Evolutionary conservation across 202 grass and related monocot species (phyloP).

Genomic region (Panicum virgatum): DNA sequence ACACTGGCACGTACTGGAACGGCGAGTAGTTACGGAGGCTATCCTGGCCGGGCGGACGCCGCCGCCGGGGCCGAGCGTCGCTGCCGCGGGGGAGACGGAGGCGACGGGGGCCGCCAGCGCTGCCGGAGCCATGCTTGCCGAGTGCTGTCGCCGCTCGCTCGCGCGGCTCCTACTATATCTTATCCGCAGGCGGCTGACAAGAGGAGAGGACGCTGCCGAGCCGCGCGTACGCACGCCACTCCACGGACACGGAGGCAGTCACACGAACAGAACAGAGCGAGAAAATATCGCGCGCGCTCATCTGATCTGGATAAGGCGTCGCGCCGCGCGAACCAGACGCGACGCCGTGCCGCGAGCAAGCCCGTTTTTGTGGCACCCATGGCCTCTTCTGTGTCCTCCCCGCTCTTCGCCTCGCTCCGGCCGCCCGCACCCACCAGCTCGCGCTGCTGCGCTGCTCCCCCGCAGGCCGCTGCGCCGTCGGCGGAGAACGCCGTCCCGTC

Average conservation of each 20-base stretch:
- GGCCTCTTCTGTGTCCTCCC: constrained; percentile 44
- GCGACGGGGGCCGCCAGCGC: constrained; percentile 32
- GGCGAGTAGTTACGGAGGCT: background rate
- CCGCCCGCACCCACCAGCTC: background rate
- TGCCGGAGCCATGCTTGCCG: constrained; percentile 43
- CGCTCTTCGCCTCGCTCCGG: constrained; percentile 28
- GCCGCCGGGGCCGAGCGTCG: background rate
- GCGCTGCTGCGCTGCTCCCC: background rate
- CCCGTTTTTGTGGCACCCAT: constrained; percentile 8
- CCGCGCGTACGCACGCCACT: constrained; percentile 36
- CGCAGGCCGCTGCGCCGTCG: background rate
- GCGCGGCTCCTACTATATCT: constrained; percentile 23
- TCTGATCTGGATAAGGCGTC: constrained; percentile 41
- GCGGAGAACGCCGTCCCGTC: background rate
- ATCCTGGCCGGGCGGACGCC: background rate
- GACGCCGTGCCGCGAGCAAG: background rate
- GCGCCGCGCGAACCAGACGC: constrained; percentile 35
- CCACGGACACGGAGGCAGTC: too few species aligned
- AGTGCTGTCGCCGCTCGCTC: background rate
- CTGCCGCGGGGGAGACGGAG: constrained; percentile 29
- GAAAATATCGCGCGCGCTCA: constrained; percentile 10
- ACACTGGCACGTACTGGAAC: constrained; percentile 11
- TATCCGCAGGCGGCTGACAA: constrained; percentile 31
- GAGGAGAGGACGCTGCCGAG: constrained; percentile 42
- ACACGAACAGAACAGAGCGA: background rate